A percentile compares a stretch with the other conserved stretches of the same genome.
Conservation (phyloP, 2,329 filamentous ascomycete species). For the Diaporthe citriasiana region DNA sequence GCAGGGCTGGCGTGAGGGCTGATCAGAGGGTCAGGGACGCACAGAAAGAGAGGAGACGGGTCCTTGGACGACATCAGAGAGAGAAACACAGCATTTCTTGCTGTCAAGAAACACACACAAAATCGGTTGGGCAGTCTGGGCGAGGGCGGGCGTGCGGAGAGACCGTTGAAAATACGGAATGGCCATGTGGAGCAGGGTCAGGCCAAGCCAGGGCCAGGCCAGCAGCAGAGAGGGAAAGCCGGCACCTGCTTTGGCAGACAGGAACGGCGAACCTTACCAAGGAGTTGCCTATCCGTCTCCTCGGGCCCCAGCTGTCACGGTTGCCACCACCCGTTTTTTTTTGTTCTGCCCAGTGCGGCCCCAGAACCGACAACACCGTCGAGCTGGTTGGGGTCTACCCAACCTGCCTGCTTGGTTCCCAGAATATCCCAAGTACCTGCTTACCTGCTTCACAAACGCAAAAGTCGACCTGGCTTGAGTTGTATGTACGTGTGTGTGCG, state of each 20-base stretch:
- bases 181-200: conserved; percentile 28
- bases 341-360: conserved; percentile 15
- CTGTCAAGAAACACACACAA: conserved; percentile 1
- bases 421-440: neutral
- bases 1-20: neutral
- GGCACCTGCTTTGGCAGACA: conserved; percentile 15
- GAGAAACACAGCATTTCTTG: neutral
- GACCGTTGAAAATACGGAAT: conserved; percentile 35
- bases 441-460: neutral
- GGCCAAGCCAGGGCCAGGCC: conserved; percentile 13
- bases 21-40: neutral
- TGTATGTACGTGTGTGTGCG: neutral
- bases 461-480: neutral
- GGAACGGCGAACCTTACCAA: conserved; percentile 20
- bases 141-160: conserved; percentile 31
- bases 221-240: conserved; percentile 9
- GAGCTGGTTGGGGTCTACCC: conserved; percentile 1
- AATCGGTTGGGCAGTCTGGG: neutral
- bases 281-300: conserved; percentile 18
- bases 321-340: conserved; percentile 19
- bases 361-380: conserved; percentile 6
- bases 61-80: neutral
- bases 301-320: conserved; percentile 22
- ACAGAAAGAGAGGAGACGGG: neutral
- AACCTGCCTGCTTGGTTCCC: neutral